Percentiles rank a stretch among this genome's conserved stretches.
These are phyloP conservation scores for Moesziomyces aphidis DNA, from an alignment of 1,284 basidiomycete genomes.

Conservation along the genomic window DNA sequence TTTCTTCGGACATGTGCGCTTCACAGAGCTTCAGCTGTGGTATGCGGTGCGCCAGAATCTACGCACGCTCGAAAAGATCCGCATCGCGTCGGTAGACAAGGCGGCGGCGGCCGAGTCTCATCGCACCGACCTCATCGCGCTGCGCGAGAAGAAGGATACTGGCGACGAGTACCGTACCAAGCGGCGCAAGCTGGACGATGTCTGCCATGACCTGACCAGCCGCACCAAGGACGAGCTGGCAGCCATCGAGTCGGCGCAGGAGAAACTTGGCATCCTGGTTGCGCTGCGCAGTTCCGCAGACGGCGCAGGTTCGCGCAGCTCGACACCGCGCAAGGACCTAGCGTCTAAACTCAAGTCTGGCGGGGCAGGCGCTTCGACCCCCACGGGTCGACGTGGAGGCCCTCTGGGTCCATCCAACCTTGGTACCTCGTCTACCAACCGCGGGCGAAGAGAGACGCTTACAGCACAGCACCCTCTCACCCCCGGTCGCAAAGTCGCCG, in stretches of 20 bases:
- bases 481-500: slow-evolving; percentile 39
- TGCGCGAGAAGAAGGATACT: slow-evolving; percentile 38
- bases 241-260: slow-evolving; percentile 56
- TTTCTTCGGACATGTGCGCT: neutral
- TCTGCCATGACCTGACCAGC: slow-evolving; percentile 40
- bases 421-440: slow-evolving; percentile 17
- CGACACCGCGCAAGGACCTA: slow-evolving; percentile 41
- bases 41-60: slow-evolving; percentile 57
- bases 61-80: slow-evolving; percentile 55
- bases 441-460: slow-evolving; percentile 31
- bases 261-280: slow-evolving; percentile 56
- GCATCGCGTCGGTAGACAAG: slow-evolving; percentile 44
- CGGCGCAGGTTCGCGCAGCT: slow-evolving; percentile 19
- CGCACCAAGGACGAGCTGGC: slow-evolving; percentile 52
- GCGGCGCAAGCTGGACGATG: slow-evolving; percentile 40
- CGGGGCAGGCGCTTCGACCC: slow-evolving; percentile 24
- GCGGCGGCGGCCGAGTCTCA: slow-evolving; percentile 24
- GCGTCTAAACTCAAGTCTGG: slow-evolving; percentile 24
- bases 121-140: slow-evolving; percentile 29
- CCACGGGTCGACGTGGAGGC: slow-evolving; percentile 17
- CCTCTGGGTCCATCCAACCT: slow-evolving; percentile 27
- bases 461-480: slow-evolving; percentile 40
- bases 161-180: slow-evolving; percentile 52
- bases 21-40: slow-evolving; percentile 63
- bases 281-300: slow-evolving; percentile 51